Base-by-base conservation (phyloP, 805 yeast genomes). In the Candida coquimbonensis region DNA sequence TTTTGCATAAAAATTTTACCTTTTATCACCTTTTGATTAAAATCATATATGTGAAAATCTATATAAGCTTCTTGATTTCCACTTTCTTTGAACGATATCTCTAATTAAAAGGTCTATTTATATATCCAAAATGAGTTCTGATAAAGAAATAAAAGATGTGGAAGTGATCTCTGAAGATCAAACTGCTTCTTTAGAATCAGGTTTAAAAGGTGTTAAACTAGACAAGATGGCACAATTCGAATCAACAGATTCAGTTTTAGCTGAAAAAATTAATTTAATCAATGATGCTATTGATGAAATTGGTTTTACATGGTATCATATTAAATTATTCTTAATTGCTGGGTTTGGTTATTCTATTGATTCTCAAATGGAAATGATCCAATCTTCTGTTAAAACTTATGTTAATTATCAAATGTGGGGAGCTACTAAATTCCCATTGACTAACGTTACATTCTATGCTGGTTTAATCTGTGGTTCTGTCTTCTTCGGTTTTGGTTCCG, bases 281-380 rank as follows among this genome's bases (percentile, higher is more conserved):
- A 77, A 77, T 57, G 60, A 74, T 46, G 80, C 83, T 16, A 65
- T 78, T 47, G 81, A 79, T 54, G 80, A 79, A 53, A 75, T 79
- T 45, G 83, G 83, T 0, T 77, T 79, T 62, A 78, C 84, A 2
- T 70, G 74, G 72, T 67, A 69, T 48, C 78, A 75, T 49, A 57
- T 62, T 25, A 66, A 71, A 50, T 55, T 72, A 9, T 74, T 75
- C 54, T 55, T 63, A 42, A 58, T 75, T 29, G 77, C 78, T 11
- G 81, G 81, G 7, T 72, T 71, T 54, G 81, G 80, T 42, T 75
- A 74, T 52, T 66, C 73, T 9, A 75, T 69, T 16, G 78, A 77
- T 54, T 72, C 78, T 19, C 75, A 74, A 54, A 64, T 77, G 59
- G 73, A 65, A 41, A 67, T 66, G 66, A 57, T 73, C 44, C 78